Conservation (phyloP, 305 asterid genomes). For the Fraxinus albicans region DNA sequence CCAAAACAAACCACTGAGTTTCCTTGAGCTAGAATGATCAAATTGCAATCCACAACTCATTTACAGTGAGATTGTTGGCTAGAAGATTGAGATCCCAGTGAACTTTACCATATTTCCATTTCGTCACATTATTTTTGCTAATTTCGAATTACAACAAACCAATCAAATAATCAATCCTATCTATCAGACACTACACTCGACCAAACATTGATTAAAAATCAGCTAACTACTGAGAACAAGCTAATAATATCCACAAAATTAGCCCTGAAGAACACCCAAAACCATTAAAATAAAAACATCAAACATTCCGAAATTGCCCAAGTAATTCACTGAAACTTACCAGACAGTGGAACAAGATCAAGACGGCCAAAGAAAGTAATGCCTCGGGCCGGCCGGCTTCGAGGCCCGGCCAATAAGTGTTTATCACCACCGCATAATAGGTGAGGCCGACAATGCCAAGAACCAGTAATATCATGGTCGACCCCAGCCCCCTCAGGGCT, state of each 20-base stretch:
- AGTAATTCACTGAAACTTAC: slow-evolving; percentile 19
- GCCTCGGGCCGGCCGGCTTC: slow-evolving; percentile 44
- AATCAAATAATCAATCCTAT: neutral
- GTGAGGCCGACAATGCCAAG: slow-evolving; percentile 65
- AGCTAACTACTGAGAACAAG: neutral
- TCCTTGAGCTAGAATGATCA: neutral
- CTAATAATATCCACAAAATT: neutral
- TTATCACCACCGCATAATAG: slow-evolving; percentile 63
- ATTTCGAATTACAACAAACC: neutral
- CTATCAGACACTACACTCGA: neutral
- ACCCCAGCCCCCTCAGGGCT: slow-evolving; percentile 62
- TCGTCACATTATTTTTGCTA: neutral
- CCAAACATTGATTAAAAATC: neutral
- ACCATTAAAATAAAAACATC: neutral
- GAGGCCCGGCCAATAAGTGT: slow-evolving; percentile 52
- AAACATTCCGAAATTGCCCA: neutral
- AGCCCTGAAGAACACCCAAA: neutral
- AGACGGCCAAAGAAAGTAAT: slow-evolving; percentile 39
- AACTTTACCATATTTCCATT: slow-evolving; percentile 17
- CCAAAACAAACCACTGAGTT: neutral
- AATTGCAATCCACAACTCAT: neutral
- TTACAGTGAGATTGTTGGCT: neutral
- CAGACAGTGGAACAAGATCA: slow-evolving; percentile 31
- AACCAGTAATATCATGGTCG: slow-evolving; percentile 67
- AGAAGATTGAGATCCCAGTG: neutral